Evolutionary conservation across 192 early-diverging fungal species (phyloP).

Genomic region (Polychytrium aggregatum): DNA sequence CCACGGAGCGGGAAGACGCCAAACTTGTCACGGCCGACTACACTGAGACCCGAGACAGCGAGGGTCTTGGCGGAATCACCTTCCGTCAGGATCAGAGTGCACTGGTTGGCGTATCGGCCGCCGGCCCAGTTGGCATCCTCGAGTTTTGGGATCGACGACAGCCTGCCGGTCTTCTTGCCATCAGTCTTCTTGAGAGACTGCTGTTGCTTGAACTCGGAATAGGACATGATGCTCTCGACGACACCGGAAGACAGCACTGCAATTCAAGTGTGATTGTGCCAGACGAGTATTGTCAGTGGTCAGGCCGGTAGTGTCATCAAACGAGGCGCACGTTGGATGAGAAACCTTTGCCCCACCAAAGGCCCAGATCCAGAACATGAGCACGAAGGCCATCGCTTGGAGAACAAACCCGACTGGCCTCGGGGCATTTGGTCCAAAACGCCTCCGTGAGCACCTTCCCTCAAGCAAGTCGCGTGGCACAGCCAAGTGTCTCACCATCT

Average conservation of each 20-base stretch:
- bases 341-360: no score
- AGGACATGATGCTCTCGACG: constrained; percentile 65
- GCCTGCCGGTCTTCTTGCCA: constrained; percentile 52
- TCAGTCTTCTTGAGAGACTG: constrained; percentile 81
- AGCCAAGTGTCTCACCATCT: constrained; percentile 31
- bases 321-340: no score
- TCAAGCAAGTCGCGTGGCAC: background rate
- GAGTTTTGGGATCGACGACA: constrained; percentile 64
- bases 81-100: constrained; percentile 94
- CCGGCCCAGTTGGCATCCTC: constrained; percentile 95
- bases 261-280: no score
- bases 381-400: no score
- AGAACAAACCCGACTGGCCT: no score
- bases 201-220: constrained; percentile 59
- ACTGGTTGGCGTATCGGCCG: constrained; percentile 50
- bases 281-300: no score
- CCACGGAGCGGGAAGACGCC: constrained; percentile 95
- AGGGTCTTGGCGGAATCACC: constrained; percentile 92
- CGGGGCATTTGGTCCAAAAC: no score
- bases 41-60: constrained; percentile 73
- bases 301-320: constrained; percentile 1
- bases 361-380: no score
- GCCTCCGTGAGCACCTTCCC: no score
- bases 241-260: constrained; percentile 75
- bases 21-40: constrained; percentile 79